Conservation (phyloP, 139 green algal species). For the Tetradesmus obliquus region DNA sequence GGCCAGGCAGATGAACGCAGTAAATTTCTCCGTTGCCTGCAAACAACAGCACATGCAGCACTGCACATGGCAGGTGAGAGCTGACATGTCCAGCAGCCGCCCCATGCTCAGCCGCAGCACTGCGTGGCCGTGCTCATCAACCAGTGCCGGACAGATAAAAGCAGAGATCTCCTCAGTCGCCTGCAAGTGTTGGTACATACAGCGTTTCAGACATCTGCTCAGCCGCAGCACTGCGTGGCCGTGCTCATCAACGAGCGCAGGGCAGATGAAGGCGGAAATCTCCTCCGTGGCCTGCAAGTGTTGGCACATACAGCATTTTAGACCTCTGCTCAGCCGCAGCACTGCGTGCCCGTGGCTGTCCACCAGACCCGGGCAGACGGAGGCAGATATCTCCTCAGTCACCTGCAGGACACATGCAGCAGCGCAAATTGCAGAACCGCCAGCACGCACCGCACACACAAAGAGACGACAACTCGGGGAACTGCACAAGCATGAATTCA, state of each 20-base stretch:
- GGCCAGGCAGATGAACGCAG: conserved; percentile 57
- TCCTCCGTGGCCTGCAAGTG: conserved; percentile 59
- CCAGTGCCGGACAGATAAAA: conserved; percentile 58
- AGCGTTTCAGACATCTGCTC: no score
- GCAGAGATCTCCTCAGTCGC: conserved; percentile 67
- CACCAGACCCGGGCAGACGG: neutral
- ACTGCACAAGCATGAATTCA: no score
- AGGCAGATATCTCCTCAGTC: neutral
- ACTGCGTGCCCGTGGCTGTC: neutral
- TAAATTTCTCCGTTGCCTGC: conserved; percentile 68
- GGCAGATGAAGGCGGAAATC: conserved; percentile 67
- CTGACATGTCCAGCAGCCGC: no score
- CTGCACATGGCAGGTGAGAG: no score
- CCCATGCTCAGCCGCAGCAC: conserved; percentile 71
- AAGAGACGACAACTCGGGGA: no score
- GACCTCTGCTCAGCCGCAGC: conserved; percentile 59
- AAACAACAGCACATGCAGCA: neutral
- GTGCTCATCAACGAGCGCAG: conserved; percentile 48
- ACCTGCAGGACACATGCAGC: neutral
- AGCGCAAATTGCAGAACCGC: no score
- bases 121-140: conserved; percentile 50
- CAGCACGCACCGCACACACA: no score
- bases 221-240: conserved; percentile 67
- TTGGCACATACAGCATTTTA: neutral
- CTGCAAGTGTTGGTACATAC: conserved; percentile 23